Conservation (phyloP, 2,329 filamentous ascomycete species). For the Hypocreales sp. region DNA sequence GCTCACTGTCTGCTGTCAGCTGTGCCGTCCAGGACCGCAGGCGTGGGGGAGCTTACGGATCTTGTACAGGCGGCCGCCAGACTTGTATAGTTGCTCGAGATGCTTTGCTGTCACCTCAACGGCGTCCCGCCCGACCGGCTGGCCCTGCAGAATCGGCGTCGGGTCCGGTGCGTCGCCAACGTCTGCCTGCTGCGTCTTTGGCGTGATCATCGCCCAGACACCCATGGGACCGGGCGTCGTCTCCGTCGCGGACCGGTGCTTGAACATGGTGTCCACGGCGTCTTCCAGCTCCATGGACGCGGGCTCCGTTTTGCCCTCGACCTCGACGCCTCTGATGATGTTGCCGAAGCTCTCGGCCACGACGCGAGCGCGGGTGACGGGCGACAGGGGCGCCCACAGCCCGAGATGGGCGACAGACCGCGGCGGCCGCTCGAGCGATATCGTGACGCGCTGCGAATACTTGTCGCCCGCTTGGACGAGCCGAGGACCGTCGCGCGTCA, state of each 20-base stretch:
- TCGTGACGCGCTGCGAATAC: constrained; percentile 20
- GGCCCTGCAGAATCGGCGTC: constrained; percentile 1
- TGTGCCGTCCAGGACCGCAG: background rate
- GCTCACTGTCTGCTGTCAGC: constrained; percentile 35
- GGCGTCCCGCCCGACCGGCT: constrained; percentile 5
- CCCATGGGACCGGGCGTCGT: constrained; percentile 32
- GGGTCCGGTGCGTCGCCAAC: constrained; percentile 4
- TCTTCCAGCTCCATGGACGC: constrained; percentile 59
- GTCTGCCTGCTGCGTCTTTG: too few species aligned
- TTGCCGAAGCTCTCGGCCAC: constrained; percentile 61
- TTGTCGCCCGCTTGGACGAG: constrained; percentile 18
- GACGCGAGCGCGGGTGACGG: constrained; percentile 45
- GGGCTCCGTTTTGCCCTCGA: constrained; percentile 30
- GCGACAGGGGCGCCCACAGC: constrained; percentile 34
- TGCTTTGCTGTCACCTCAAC: constrained; percentile 10
- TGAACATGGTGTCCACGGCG: constrained; percentile 43
- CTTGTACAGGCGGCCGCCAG: constrained; percentile 29
- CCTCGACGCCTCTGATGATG: constrained; percentile 51
- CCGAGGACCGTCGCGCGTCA: constrained; percentile 7
- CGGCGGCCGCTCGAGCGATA: constrained; percentile 8
- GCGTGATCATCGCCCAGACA: constrained; percentile 60
- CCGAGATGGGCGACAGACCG: constrained; percentile 9
- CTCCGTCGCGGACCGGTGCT: constrained; percentile 12
- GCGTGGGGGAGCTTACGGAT: constrained; percentile 12
- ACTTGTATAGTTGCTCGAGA: constrained; percentile 19